Evolutionary conservation across 2,329 filamentous ascomycete species (phyloP).

Genomic region (Aspergillus caelatus): DNA sequence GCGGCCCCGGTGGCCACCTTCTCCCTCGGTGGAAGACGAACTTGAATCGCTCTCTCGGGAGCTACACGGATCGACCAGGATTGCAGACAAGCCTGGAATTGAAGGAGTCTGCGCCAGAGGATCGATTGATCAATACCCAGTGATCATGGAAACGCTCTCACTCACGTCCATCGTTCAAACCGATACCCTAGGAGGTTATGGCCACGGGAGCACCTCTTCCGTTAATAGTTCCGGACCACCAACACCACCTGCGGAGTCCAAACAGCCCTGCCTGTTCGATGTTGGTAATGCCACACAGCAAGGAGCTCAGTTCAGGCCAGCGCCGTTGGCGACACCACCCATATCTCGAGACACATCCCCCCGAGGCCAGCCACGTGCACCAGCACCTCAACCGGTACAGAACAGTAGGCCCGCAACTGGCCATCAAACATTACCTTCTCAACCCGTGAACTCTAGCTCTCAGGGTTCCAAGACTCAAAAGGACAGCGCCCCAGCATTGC

Average conservation of each 20-base stretch:
- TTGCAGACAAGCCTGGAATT: constrained; percentile 33
- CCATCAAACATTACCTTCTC: background rate
- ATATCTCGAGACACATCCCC: constrained; percentile 8
- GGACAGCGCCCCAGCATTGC: background rate
- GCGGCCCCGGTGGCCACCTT: constrained; percentile 44
- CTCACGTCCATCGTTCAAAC: constrained; percentile 16
- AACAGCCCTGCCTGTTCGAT: constrained; percentile 22
- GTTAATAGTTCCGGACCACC: constrained; percentile 30
- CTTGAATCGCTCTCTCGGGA: constrained; percentile 46
- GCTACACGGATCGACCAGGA: constrained; percentile 33
- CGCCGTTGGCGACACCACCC: constrained; percentile 7
- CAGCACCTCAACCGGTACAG: background rate
- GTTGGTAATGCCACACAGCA: constrained; percentile 8
- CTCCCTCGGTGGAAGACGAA: constrained; percentile 50
- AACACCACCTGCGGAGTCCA: constrained; percentile 27
- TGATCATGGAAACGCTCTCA: constrained; percentile 38
- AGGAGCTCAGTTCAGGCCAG: background rate
- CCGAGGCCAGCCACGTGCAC: background rate
- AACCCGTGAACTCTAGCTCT: background rate
- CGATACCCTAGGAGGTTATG: constrained; percentile 20
- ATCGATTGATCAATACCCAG: constrained; percentile 48
- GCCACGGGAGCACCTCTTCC: constrained; percentile 28
- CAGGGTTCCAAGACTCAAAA: constrained; percentile 4
- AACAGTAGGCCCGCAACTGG: background rate
- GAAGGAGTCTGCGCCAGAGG: constrained; percentile 41